phyloP scores from a whole-genome alignment of 139 green algal species.

The Chlamydomonas urium region DNA sequence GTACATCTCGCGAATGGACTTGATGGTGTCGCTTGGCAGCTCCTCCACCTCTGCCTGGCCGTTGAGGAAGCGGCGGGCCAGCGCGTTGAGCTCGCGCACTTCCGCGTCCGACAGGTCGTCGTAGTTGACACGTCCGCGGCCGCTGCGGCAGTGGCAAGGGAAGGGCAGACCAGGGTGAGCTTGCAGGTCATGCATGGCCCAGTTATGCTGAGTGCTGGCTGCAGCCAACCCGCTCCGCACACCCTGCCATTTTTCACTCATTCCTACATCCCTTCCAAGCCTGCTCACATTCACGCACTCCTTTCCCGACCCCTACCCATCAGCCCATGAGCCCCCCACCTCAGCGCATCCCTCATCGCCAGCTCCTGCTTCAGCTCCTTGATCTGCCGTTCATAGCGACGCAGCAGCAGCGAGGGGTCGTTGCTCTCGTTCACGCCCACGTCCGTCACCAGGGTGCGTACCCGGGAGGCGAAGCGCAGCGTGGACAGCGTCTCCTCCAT shows the following conservation, averaged over 20 bases:
- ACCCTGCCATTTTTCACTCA: no score
- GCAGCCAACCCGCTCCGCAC: no score
- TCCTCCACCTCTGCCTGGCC: constrained; percentile 44
- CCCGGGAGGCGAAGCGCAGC: constrained; percentile 62
- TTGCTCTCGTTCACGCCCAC: constrained; percentile 62
- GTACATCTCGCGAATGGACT: constrained; percentile 62
- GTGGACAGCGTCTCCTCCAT: constrained; percentile 72
- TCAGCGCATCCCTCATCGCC: constrained; percentile 74
- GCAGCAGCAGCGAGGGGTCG: constrained; percentile 59
- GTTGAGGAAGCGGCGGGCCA: constrained; percentile 32
- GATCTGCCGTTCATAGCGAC: constrained; percentile 69
- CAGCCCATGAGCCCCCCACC: constrained; percentile 17
- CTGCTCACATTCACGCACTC: background rate
- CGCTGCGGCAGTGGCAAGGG: constrained; percentile 22
- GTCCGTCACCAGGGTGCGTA: constrained; percentile 52
- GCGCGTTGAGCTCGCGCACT: constrained; percentile 49
- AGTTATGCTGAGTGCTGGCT: background rate
- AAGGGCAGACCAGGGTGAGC: background rate
- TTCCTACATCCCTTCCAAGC: no score
- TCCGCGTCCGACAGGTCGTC: constrained; percentile 62
- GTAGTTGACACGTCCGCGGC: constrained; percentile 54
- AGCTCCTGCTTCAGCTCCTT: constrained; percentile 81
- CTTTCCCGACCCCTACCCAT: background rate
- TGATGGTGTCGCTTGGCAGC: constrained; percentile 58
- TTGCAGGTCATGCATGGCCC: background rate